Conservation (phyloP, 495 filamentous ascomycete genomes). For the Extremus antarcticus region DNA sequence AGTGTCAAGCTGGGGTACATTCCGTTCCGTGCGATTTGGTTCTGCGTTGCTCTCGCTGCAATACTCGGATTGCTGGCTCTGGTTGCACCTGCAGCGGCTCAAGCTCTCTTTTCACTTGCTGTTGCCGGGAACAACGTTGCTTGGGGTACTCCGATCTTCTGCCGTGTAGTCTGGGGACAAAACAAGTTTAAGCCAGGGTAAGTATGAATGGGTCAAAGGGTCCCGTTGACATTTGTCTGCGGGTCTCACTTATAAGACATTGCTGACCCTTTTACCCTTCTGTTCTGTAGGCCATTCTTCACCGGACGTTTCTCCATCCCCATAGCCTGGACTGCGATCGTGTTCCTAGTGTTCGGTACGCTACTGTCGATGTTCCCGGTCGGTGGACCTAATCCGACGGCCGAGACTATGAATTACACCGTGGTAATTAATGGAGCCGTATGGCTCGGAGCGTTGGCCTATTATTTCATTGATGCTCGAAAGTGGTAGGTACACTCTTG, state of each 20-base stretch:
- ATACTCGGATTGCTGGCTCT: conserved; percentile 50
- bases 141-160: conserved; percentile 53
- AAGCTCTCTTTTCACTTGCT: conserved; percentile 51
- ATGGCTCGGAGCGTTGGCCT: conserved; percentile 49
- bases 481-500: conserved; percentile 26
- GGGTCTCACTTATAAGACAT: no score
- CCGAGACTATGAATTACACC: conserved; percentile 54
- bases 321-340: conserved; percentile 43
- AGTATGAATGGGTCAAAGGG: no score
- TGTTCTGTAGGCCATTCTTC: conserved; percentile 42
- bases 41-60: conserved; percentile 40
- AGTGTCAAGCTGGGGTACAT: conserved; percentile 41
- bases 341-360: conserved; percentile 47
- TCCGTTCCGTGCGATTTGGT: conserved; percentile 52
- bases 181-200: conserved; percentile 44
- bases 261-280: background rate
- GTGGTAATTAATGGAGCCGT: conserved; percentile 54
- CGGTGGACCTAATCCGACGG: conserved; percentile 43
- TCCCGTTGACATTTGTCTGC: no score
- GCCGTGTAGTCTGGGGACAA: conserved; percentile 51
- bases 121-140: conserved; percentile 53
- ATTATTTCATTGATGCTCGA: conserved; percentile 39
- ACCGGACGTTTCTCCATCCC: conserved; percentile 43
- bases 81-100: conserved; percentile 47
- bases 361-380: conserved; percentile 50